A percentile compares a stretch with the other conserved stretches of the same genome.
Evolutionary conservation across 129 eudicot genomes (phyloP).

Genomic region (Apium graveolens): DNA sequence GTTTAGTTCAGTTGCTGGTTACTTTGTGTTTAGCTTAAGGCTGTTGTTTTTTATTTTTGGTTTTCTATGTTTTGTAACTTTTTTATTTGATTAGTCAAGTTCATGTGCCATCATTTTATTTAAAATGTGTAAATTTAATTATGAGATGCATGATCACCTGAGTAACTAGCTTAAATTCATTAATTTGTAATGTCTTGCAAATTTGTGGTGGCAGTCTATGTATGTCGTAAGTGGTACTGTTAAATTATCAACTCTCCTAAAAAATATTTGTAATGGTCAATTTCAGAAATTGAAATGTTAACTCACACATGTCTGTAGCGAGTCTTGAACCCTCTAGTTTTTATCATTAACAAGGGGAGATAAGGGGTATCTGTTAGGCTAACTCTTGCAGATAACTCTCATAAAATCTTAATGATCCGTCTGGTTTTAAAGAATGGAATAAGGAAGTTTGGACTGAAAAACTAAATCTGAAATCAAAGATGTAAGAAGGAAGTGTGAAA

Average conservation of each 20-base stretch:
- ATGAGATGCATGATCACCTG: not conserved
- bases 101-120: not conserved
- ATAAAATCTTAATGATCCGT: not conserved
- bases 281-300: too few relatives aligned
- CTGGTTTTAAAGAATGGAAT: not conserved
- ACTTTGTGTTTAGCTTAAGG: not conserved
- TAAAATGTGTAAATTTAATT: too few relatives aligned
- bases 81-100: not conserved
- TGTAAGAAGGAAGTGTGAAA: too few relatives aligned
- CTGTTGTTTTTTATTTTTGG: not conserved
- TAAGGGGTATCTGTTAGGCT: not conserved
- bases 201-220: too few relatives aligned
- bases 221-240: too few relatives aligned
- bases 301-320: not conserved
- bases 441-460: too few relatives aligned
- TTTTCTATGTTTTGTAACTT: not conserved
- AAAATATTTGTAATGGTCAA: too few relatives aligned
- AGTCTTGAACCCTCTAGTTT: not conserved
- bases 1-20: not conserved
- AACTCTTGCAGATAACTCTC: not conserved
- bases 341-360: not conserved
- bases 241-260: too few relatives aligned
- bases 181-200: too few relatives aligned
- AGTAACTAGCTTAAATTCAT: not conserved
- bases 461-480: not conserved